Base-by-base conservation (phyloP, 495 filamentous ascomycete genomes). In the Neurospora sp. region DNA sequence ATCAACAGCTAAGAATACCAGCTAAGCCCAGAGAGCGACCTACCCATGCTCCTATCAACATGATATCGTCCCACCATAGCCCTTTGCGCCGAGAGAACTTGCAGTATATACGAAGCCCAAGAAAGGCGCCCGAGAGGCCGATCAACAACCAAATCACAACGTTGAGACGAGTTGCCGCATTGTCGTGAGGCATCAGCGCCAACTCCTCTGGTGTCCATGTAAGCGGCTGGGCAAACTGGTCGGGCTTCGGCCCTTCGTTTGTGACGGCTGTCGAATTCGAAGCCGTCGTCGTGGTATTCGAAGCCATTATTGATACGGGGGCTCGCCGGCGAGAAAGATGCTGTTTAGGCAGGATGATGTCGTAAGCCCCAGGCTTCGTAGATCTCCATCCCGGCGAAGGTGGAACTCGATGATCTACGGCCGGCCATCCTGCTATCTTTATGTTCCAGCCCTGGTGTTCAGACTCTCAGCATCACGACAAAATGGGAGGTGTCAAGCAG, bases 11-110 rank as follows among this genome's bases (percentile, higher is more conserved):
- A 27, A 54, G 1, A 2, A 54, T 54, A 54, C 46, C 46, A 54
- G 12, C 46, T 14, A 54, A 9, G 23, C 3, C 6, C 20, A 59
- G 71, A 39, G 18, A 10, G 35, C 9, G 1, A 76, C 78, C 23
- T 39, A 82, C 80, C 81, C 80, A 83, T 20, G 79, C 78, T n/a
- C 71, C 77, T 69, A 82, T 76, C 16, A 82, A 77, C 18, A 83
- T 38, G 11, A 69, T 74, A 46, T 83, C 81, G 69, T 83, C 82
- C 75, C 77, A 81, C 77, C 80, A 80, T 11, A 83, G 72, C 2
- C 75, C 72, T 9, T 75, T 71, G n/a, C 73, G 46, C 23, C 76
- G 73, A 11, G 70, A 71, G 27, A 73, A 71, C 27, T 79, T 78
- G 74, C 79, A 81, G 75, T 80, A 82, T 5, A 81, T 14, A n/a